A percentile compares a stretch with the other conserved stretches of the same genome.
These are phyloP conservation scores for Triticum monococcum DNA, from an alignment of 176 grass and related monocot species.

Conservation along the genomic window DNA sequence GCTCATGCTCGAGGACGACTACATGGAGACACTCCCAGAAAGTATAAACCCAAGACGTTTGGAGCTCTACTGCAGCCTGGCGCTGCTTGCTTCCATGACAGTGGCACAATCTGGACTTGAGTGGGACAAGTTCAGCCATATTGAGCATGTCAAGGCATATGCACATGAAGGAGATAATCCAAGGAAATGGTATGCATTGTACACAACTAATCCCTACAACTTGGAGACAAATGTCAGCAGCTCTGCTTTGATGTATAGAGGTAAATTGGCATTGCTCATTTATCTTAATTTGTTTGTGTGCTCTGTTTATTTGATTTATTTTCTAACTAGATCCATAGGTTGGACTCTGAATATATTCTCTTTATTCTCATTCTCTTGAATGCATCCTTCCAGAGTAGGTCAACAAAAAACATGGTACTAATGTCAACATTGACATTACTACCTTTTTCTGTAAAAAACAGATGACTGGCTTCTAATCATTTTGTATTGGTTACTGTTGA, in stretches of 20 bases:
- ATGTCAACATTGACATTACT: not conserved
- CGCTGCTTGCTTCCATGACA: not conserved
- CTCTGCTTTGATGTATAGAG: not conserved
- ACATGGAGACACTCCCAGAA: not conserved
- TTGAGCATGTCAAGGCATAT: conserved; percentile 3
- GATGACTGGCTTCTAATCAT: not conserved
- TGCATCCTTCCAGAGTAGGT: not conserved
- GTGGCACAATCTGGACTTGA: not conserved
- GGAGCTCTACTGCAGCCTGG: not conserved
- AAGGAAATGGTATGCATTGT: not conserved
- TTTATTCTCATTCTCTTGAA: not conserved
- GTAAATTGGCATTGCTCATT: not conserved
- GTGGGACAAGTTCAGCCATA: conserved; percentile 15
- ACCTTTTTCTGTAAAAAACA: not conserved
- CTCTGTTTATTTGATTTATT: not conserved
- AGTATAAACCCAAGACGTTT: not conserved
- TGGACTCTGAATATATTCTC: not conserved
- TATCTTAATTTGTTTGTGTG: not conserved
- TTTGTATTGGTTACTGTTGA: not conserved
- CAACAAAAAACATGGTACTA: not conserved
- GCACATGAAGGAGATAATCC: not conserved
- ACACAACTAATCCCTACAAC: not conserved
- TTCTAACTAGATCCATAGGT: not conserved
- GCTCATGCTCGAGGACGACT: not conserved
- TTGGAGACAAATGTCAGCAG: not conserved